These are phyloP conservation scores for Metschnikowia vanudenii DNA, from an alignment of 805 yeast species.

Conservation along the genomic window DNA sequence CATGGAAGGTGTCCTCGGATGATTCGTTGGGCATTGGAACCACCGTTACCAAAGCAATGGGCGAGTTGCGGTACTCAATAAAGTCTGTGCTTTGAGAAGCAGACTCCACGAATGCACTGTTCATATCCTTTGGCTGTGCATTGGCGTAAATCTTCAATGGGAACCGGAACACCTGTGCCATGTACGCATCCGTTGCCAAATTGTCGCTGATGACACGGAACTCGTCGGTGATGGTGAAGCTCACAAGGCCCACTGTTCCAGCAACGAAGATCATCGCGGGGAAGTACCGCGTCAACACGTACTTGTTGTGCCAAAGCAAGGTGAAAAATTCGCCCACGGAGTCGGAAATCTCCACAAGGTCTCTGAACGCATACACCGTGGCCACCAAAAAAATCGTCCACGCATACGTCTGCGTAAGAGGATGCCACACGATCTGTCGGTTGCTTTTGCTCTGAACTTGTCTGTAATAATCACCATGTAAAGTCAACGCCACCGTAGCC, in stretches of 20 bases:
- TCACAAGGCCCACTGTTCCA: slow-evolving; percentile 40
- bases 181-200: slow-evolving; percentile 24
- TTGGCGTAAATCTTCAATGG: slow-evolving; percentile 50
- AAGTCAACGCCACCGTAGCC: slow-evolving; percentile 57
- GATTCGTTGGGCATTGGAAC: slow-evolving; percentile 41
- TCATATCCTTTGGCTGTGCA: slow-evolving; percentile 21
- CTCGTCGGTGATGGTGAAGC: slow-evolving; percentile 45
- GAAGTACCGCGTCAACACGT: slow-evolving; percentile 26
- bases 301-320: slow-evolving; percentile 23
- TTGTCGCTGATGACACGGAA: slow-evolving; percentile 39
- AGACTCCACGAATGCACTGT: slow-evolving; percentile 28
- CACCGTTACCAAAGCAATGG: slow-evolving; percentile 61
- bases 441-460: slow-evolving; percentile 48
- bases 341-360: slow-evolving; percentile 32
- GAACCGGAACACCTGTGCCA: slow-evolving; percentile 46
- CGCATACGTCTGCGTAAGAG: slow-evolving; percentile 30
- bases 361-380: slow-evolving; percentile 26
- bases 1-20: slow-evolving; percentile 40
- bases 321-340: slow-evolving; percentile 28
- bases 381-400: slow-evolving; percentile 10
- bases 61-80: slow-evolving; percentile 63
- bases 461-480: slow-evolving; percentile 61
- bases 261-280: slow-evolving; percentile 40
- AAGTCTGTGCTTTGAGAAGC: slow-evolving; percentile 51
- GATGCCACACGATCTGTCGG: slow-evolving; percentile 46